A percentile compares a stretch with the other conserved stretches of the same genome.
Evolutionary conservation across 768 basidiomycete genomes (phyloP).

Genomic region (Lactarius psammicola): DNA sequence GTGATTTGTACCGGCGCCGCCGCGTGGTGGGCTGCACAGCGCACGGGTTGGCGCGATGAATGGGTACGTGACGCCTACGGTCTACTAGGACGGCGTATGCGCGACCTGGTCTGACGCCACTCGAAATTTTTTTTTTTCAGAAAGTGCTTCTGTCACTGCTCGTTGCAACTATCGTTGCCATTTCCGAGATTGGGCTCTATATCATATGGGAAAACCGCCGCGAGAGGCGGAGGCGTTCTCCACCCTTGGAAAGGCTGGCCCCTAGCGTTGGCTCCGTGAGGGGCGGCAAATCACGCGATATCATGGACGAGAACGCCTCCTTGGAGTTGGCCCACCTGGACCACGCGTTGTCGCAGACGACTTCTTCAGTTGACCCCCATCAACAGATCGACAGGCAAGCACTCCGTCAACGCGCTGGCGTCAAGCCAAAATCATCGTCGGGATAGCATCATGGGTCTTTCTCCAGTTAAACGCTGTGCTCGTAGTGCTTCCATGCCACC

Average conservation of each 20-base stretch:
- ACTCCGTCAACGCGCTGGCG: constrained; percentile 17
- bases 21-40: constrained; percentile 69
- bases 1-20: constrained; percentile 64
- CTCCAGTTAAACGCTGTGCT: no score
- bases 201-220: constrained; percentile 65
- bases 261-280: background rate
- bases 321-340: background rate
- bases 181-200: constrained; percentile 67
- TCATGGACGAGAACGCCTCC: background rate
- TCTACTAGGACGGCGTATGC: background rate
- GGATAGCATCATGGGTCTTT: background rate
- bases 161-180: constrained; percentile 62
- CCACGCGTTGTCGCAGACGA: background rate
- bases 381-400: background rate
- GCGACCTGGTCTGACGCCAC: constrained; percentile 16
- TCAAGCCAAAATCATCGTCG: background rate
- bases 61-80: constrained; percentile 53
- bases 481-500: background rate
- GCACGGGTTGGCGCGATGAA: constrained; percentile 64
- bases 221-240: background rate
- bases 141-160: constrained; percentile 60
- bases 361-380: constrained; percentile 17
- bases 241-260: background rate
- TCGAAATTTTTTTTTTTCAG: constrained; percentile 29
- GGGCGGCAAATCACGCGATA: background rate